These are phyloP conservation scores for Suillus variegatus DNA, from an alignment of 768 basidiomycete genomes.

Conservation along the genomic window DNA sequence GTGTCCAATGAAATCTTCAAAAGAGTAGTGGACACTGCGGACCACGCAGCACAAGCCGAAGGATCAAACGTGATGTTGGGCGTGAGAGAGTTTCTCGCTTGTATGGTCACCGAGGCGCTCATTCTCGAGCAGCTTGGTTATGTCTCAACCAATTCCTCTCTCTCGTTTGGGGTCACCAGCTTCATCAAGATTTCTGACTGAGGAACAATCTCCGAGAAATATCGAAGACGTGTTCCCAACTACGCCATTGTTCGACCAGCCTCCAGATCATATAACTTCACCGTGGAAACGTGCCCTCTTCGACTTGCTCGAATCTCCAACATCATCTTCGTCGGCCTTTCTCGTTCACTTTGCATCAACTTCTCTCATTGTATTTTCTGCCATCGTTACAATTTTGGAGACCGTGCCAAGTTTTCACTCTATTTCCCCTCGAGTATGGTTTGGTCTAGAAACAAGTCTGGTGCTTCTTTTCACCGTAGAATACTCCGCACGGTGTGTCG, in stretches of 20 bases:
- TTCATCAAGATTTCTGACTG: conserved; percentile 43
- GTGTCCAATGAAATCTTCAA: neutral
- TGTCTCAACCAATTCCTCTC: conserved; percentile 35
- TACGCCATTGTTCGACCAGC: conserved; percentile 35
- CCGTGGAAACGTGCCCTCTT: conserved; percentile 68
- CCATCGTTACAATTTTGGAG: conserved; percentile 75
- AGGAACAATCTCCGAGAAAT: conserved; percentile 41
- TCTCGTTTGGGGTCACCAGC: conserved; percentile 26
- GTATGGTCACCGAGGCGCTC: neutral
- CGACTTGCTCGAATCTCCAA: conserved; percentile 77
- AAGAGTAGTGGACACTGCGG: neutral
- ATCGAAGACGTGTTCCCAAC: conserved; percentile 42
- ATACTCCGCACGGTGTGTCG: conserved; percentile 69
- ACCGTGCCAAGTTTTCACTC: conserved; percentile 78
- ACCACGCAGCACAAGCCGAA: neutral
- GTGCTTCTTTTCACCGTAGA: conserved; percentile 88
- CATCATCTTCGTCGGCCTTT: conserved; percentile 75
- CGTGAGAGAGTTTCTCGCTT: neutral
- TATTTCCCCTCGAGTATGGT: conserved; percentile 72
- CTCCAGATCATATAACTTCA: conserved; percentile 28
- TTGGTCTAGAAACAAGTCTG: conserved; percentile 83
- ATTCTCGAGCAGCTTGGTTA: conserved; percentile 3
- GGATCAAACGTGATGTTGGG: neutral
- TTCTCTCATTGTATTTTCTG: conserved; percentile 70
- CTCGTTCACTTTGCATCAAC: conserved; percentile 72